A percentile compares a stretch with the other conserved stretches of the same genome.
Conservation (phyloP, 768 basidiomycete species). For the Pleurotus tuoliensis region DNA sequence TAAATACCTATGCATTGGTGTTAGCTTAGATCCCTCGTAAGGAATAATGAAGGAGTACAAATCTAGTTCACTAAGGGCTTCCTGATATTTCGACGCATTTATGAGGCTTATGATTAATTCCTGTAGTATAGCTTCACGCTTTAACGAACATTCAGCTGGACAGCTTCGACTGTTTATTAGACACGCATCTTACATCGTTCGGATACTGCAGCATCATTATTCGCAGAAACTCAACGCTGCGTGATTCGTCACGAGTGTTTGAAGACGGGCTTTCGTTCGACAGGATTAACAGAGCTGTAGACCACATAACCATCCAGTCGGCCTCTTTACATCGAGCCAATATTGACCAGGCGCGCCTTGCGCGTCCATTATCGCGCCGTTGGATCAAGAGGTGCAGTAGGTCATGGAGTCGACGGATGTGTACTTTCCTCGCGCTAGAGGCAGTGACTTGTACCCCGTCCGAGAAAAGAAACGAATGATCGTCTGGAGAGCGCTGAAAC, state of each 20-base stretch:
- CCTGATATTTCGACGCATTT: conserved; percentile 47
- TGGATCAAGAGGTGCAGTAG: conserved; percentile 69
- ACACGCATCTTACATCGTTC: conserved; percentile 48
- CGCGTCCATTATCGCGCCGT: conserved; percentile 57
- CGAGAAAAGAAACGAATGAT: conserved; percentile 63
- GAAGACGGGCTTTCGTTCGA: conserved; percentile 22
- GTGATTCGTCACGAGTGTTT: conserved; percentile 13
- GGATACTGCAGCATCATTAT: conserved; percentile 68
- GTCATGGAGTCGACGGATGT: conserved; percentile 73
- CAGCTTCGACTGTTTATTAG: neutral
- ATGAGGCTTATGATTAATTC: conserved; percentile 74
- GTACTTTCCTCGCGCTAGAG: conserved; percentile 58
- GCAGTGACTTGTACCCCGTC: conserved; percentile 41
- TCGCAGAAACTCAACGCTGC: conserved; percentile 56
- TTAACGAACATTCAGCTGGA: conserved; percentile 7
- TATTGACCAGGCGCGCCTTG: conserved; percentile 69
- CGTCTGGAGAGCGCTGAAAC: conserved; percentile 22
- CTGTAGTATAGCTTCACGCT: conserved; percentile 75
- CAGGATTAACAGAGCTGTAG: conserved; percentile 56
- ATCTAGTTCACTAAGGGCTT: conserved; percentile 83
- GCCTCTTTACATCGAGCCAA: conserved; percentile 76
- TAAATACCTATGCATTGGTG: conserved; percentile 54
- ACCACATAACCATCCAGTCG: conserved; percentile 72
- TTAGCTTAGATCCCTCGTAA: neutral
- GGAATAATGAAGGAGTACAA: conserved; percentile 49